phyloP scores from a whole-genome alignment of 164 flowering plant species.

The Pachysandra terminalis region DNA sequence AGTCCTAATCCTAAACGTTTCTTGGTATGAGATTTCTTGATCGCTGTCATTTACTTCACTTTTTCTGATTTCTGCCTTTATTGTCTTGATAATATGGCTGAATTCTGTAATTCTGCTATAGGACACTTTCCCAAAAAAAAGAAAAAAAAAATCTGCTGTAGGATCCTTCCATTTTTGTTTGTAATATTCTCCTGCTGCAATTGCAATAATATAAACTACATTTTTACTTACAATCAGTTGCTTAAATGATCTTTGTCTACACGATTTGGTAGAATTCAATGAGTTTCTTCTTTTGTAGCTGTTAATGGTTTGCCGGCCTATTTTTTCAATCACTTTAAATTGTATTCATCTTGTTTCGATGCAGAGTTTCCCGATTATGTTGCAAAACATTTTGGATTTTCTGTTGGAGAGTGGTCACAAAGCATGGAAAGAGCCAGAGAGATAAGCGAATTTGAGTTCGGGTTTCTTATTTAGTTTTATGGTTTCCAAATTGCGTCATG shows the following conservation, averaged over 20 bases:
- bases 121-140: too few relatives aligned
- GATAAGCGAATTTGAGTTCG: not conserved
- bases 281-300: not conserved
- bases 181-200: not conserved
- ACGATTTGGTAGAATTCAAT: not conserved
- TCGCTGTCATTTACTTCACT: too few relatives aligned
- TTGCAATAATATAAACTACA: not conserved
- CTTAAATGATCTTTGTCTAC: not conserved
- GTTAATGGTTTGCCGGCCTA: not conserved
- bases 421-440: conserved; percentile 4
- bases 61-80: too few relatives aligned
- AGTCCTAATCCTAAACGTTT: too few relatives aligned
- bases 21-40: too few relatives aligned
- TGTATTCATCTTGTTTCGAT: not conserved
- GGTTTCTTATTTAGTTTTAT: conserved; percentile 6
- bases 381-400: too few relatives aligned
- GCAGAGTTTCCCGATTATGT: conserved; percentile 2
- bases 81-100: too few relatives aligned
- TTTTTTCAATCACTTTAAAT: not conserved
- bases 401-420: conserved; percentile 2
- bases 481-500: conserved; percentile 25
- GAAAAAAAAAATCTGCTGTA: not conserved
- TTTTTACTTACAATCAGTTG: not conserved
- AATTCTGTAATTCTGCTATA: too few relatives aligned
- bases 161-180: not conserved